Conservation (phyloP, 306 rosid genomes). For the Citrullus amarus region DNA sequence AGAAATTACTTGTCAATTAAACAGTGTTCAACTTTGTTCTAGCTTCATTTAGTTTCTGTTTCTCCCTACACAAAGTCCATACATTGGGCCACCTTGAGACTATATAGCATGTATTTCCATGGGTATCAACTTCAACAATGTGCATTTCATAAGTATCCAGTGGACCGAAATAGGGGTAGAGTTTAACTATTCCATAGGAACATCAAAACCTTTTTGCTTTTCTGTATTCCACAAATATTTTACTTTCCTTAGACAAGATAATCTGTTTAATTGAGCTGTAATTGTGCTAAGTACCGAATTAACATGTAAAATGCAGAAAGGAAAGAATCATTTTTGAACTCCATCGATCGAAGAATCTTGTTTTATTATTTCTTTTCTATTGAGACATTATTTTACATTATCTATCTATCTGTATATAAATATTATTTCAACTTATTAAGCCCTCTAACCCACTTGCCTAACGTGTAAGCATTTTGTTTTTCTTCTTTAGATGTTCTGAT, state of each 20-base stretch:
- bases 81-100: not conserved
- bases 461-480: not conserved
- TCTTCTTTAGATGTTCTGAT: conserved; percentile 43
- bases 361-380: not conserved
- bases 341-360: not conserved
- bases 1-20: not conserved
- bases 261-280: not conserved
- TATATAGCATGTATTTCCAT: not conserved
- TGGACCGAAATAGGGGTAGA: not conserved
- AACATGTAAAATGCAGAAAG: not conserved
- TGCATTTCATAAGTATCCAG: not conserved
- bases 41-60: not conserved
- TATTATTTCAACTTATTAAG: not conserved
- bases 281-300: not conserved
- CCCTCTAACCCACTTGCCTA: not conserved
- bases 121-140: not conserved
- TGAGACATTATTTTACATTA: not conserved
- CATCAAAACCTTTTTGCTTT: not conserved
- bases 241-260: not conserved
- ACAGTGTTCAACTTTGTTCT: not conserved
- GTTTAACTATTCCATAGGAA: not conserved
- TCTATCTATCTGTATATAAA: not conserved
- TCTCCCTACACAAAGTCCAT: not conserved
- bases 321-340: not conserved
- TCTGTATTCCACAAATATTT: not conserved